Evolutionary conservation across 2,329 filamentous ascomycete genomes (phyloP), one percentile per base, ranked within the genome.

Genomic region (Arthrobotrys entomopaga): DNA sequence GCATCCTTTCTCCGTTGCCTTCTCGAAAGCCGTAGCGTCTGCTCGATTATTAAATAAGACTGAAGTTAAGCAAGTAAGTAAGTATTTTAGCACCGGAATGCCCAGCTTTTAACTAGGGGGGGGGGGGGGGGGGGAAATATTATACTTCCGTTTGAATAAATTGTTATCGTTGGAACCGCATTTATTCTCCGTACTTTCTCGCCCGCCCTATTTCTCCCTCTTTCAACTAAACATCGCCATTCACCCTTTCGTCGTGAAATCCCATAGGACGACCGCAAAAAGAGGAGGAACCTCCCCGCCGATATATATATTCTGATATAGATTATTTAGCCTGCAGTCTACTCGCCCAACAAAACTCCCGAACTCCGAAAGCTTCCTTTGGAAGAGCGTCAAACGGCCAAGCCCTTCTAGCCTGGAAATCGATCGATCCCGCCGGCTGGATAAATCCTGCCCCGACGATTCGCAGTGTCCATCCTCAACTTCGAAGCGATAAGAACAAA

Each of bases 321-420:
- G 11, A 48, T 15, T 13, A 15, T 16, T 59, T 59, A 43, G 38
- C 22, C 56, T 48, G 26, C 56, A 13, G 52, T 40, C 26, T 15
- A 58, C 53, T 34, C 40, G 48, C 16, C 38, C 48, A 60, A 56
- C 60, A 65, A 59, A 66, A 60, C 61, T 46, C 69, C 69, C 61
- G 66, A 19, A 60, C 42, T 34, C 19, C 7, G n/a, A 52, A 29
- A 19, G 8, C 16, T 34, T 6, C 29, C 29, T 2, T 48, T 24
- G 40, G 26, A 43, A 34, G 34, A 34, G 11, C 40, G 10, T 16
- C 40, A 22, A 56, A 48, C 22, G 46, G 20, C 16, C 16, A 26
- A 34, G 50, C 15, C 20, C 40, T 15, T 53, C 29, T n/a, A n/a
- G n/a, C n/a, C n/a, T 20, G 20, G 48, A 59, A 38, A 19, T 22